Conservation (phyloP, 2,329 filamentous ascomycete species). For the Colletotrichum euphorbiae region DNA sequence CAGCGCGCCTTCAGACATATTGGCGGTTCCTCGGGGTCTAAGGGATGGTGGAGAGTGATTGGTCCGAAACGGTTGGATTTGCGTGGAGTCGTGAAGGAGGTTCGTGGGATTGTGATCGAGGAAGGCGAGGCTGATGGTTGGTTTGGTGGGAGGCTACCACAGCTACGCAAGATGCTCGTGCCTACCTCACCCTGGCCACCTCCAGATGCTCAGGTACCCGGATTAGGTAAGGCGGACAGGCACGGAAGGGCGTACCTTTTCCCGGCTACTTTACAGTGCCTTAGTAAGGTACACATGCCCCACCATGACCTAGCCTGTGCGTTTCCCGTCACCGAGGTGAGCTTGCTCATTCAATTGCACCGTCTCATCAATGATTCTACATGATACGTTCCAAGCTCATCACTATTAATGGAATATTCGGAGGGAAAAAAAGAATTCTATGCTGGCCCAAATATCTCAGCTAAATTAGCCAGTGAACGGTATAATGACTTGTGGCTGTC, state of each 20-base stretch:
- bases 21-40: slow-evolving; percentile 46
- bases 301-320: background rate
- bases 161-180: slow-evolving; percentile 42
- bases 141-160: slow-evolving; percentile 38
- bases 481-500: too few relatives aligned
- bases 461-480: too few relatives aligned
- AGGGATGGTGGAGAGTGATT: background rate
- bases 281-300: too few relatives aligned
- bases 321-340: too few relatives aligned
- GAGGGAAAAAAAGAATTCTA: too few relatives aligned
- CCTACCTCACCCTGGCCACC: slow-evolving; percentile 39
- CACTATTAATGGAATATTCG: too few relatives aligned
- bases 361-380: too few relatives aligned
- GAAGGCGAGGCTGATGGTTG: slow-evolving; percentile 32
- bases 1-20: slow-evolving; percentile 84
- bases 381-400: too few relatives aligned
- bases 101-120: slow-evolving; percentile 9
- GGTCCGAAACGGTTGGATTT: background rate
- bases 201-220: slow-evolving; percentile 25
- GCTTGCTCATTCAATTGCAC: background rate
- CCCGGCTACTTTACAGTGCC: too few relatives aligned
- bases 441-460: too few relatives aligned
- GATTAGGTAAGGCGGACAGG: slow-evolving; percentile 36
- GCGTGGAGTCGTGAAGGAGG: background rate
- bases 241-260: slow-evolving; percentile 37